Evolutionary conservation across 2,329 filamentous ascomycete species (phyloP), one percentile per base, ranked within the genome.

Genomic region (Albifimbria verrucaria): DNA sequence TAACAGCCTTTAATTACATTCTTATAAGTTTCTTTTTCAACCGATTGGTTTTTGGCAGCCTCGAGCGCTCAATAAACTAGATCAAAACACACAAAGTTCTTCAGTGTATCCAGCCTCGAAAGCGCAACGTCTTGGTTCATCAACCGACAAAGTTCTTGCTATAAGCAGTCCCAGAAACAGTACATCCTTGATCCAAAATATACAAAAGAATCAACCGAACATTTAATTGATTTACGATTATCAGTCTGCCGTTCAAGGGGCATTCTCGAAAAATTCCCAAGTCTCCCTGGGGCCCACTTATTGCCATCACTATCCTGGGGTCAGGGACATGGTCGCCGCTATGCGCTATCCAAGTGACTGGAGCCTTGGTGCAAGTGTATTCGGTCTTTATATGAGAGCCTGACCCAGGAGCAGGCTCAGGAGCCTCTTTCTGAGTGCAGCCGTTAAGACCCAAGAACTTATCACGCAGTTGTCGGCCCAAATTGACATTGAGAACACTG

Each of bases 371-470:
- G 21, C 43, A 46, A 54, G 48, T 39, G 54, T 69, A 67, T 32
- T 62, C 59, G 7, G 65, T 65, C 48, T 63, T 61, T 51, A 61
- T 57, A 46, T 63, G 59, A 25, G 48, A 49, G 6, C 48, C 50
- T 4, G 52, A 55, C 15, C 64, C 62, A 2, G 51, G 44, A 3
- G n/a, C 24, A 3, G 61, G 62, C 48, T 65, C 60, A 20, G 55
- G 53, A 21, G 62, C 59, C 7, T 52, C 57, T 55, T 60, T 55
- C 49, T 58, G 52, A 32, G 55, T 55, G 58, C 72, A 75, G 6
- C 68, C 66, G 52, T 75, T 74, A 57, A 70, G 66, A 15, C 52
- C 51, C 6, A 73, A 60, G 57, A 71, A 75, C 51, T 62, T 65
- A 57, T 74, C 71, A 11, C 71, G 68, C 43, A 75, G 60, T 55